phyloP scores from a whole-genome alignment of 257 asterid genomes.

The Solanum ossicruentum region DNA sequence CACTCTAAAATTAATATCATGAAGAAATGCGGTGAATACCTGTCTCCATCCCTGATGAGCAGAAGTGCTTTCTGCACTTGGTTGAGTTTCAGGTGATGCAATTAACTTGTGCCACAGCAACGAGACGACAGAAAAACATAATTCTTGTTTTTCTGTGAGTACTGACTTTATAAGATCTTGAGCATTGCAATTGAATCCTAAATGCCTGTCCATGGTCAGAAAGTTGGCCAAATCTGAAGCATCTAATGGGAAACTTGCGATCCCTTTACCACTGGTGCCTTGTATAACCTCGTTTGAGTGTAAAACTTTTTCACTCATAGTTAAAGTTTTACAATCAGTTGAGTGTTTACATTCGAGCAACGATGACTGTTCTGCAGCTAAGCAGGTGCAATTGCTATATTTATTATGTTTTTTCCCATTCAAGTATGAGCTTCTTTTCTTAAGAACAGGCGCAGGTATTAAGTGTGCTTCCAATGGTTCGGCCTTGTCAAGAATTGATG shows the following conservation, averaged over 20 bases:
- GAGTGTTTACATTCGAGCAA: constrained; percentile 22
- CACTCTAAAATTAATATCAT: not conserved
- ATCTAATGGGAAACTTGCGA: constrained; percentile 54
- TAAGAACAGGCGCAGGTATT: constrained; percentile 40
- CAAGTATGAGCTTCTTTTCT: constrained; percentile 32
- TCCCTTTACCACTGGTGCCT: constrained; percentile 41
- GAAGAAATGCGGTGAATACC: constrained; percentile 28
- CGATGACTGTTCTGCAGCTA: constrained; percentile 39
- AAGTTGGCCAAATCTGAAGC: constrained; percentile 95
- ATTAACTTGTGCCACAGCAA: constrained; percentile 97
- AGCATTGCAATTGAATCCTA: constrained; percentile 75
- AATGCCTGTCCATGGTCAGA: constrained; percentile 82
- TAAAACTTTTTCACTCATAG: constrained; percentile 20
- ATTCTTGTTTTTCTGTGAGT: constrained; percentile 76
- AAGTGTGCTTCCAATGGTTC: constrained; percentile 91
- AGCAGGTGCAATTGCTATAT: constrained; percentile 38
- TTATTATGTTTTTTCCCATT: constrained; percentile 40
- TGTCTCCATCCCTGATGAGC: constrained; percentile 99
- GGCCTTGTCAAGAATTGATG: constrained; percentile 83
- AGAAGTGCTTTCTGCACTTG: constrained; percentile 90
- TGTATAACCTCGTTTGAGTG: constrained; percentile 22
- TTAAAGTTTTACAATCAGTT: constrained; percentile 27
- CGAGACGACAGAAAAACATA: constrained; percentile 92
- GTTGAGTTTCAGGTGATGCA: constrained; percentile 87
- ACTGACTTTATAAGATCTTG: constrained; percentile 70